Evolutionary conservation across 164 flowering plant genomes (phyloP).

Genomic region (Magnolia changhungtana): DNA sequence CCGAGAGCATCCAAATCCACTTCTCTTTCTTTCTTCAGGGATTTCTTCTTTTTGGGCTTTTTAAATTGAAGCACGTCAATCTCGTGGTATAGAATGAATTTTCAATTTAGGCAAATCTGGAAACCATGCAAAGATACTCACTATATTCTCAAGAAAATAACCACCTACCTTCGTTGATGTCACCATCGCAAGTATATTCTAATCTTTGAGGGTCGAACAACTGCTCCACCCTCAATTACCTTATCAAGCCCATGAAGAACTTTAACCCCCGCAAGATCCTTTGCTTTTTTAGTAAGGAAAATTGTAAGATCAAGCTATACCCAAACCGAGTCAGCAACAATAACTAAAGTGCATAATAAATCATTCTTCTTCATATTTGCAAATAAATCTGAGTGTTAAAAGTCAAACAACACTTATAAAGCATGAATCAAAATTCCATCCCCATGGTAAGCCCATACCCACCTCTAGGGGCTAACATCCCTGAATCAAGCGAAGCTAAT

Average conservation of each 20-base stretch:
- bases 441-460: neutral
- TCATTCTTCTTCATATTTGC: neutral
- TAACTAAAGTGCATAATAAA: neutral
- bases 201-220: no score
- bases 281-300: slow-evolving; percentile 17
- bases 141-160: no score
- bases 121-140: no score
- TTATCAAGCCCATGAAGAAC: no score
- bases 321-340: neutral
- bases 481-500: neutral
- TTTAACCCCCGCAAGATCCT: no score
- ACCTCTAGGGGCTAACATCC: no score
- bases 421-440: neutral
- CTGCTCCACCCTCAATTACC: no score
- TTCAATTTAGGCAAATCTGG: no score
- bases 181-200: no score
- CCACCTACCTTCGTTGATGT: no score
- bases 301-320: slow-evolving; percentile 4
- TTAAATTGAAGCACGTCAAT: no score
- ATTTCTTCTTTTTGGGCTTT: slow-evolving; percentile 91
- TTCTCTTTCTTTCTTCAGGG: slow-evolving; percentile 82
- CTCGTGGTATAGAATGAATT: no score
- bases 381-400: neutral
- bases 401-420: neutral
- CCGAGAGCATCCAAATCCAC: slow-evolving; percentile 89